Conservation (phyloP, 1,284 basidiomycete species). For the Fomes fomentarius region DNA sequence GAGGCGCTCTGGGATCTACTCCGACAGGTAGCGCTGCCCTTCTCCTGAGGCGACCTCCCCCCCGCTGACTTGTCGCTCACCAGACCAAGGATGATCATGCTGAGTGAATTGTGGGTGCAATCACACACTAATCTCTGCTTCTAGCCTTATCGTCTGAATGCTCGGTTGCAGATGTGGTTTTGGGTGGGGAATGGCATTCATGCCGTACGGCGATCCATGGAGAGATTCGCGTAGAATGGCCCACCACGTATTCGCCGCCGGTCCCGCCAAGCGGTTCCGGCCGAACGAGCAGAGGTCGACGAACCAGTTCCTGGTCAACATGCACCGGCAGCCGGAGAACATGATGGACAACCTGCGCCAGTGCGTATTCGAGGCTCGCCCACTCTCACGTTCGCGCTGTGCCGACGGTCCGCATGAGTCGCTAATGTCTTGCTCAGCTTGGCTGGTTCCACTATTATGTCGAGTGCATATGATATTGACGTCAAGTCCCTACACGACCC, state of each 20-base stretch:
- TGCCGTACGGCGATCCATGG: conserved; percentile 46
- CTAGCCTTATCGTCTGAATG: neutral
- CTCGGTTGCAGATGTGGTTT: conserved; percentile 39
- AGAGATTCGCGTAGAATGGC: conserved; percentile 40
- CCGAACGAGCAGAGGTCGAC: conserved; percentile 27
- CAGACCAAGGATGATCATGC: conserved; percentile 37
- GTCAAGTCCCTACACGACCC: conserved; percentile 28
- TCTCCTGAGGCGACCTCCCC: neutral
- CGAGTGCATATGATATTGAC: conserved; percentile 33
- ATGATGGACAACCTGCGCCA: conserved; percentile 30
- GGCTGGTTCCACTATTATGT: conserved; percentile 29
- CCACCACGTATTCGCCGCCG: conserved; percentile 29
- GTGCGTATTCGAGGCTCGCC: conserved; percentile 19
- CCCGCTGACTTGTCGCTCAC: conserved; percentile 27
- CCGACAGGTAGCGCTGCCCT: conserved; percentile 19
- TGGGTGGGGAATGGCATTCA: conserved; percentile 37
- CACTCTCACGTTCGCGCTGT: neutral
- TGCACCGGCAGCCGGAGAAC: conserved; percentile 31
- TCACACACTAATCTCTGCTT: neutral
- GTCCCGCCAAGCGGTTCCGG: conserved; percentile 16
- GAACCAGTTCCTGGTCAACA: conserved; percentile 35
- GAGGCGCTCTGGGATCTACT: conserved; percentile 38
- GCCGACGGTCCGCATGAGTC: neutral
- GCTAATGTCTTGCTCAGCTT: conserved; percentile 13
- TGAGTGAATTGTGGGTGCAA: conserved; percentile 37